Conservation (phyloP, 2,329 filamentous ascomycete species). For the Apiospora phragmitis region DNA sequence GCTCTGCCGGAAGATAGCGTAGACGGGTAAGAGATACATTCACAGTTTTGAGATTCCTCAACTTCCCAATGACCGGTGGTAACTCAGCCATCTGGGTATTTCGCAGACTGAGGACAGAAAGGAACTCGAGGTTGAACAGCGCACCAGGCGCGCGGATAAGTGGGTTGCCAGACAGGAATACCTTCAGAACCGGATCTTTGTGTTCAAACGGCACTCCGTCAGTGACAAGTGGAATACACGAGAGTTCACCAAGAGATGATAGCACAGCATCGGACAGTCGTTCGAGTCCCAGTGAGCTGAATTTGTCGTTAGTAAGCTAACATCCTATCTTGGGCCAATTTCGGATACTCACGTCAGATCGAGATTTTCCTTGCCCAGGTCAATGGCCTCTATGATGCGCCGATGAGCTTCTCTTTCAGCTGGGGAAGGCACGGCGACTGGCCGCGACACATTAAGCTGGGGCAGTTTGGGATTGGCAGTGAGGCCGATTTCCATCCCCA, state of each 20-base stretch:
- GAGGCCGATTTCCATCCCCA: conserved; percentile 35
- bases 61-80: conserved; percentile 57
- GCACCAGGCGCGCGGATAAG: conserved; percentile 57
- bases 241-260: conserved; percentile 54
- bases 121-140: conserved; percentile 60
- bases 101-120: conserved; percentile 67
- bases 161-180: conserved; percentile 62
- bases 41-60: conserved; percentile 60
- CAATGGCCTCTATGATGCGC: conserved; percentile 54
- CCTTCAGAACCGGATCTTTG: conserved; percentile 57
- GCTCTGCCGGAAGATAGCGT: conserved; percentile 60
- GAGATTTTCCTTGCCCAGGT: conserved; percentile 58
- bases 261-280: conserved; percentile 58
- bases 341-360: conserved; percentile 58
- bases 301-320: not conserved
- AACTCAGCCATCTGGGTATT: conserved; percentile 63
- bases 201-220: conserved; percentile 61
- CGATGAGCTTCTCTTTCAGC: conserved; percentile 46
- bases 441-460: conserved; percentile 34
- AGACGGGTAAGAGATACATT: conserved; percentile 68
- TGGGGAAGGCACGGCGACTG: conserved; percentile 31
- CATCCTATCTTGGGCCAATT: not conserved
- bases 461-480: conserved; percentile 38
- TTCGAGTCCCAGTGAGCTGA: conserved; percentile 47
- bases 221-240: conserved; percentile 53